phyloP scores from a whole-genome alignment of 2,329 filamentous ascomycete species.

The Phyllosticta paracitricarpa region DNA sequence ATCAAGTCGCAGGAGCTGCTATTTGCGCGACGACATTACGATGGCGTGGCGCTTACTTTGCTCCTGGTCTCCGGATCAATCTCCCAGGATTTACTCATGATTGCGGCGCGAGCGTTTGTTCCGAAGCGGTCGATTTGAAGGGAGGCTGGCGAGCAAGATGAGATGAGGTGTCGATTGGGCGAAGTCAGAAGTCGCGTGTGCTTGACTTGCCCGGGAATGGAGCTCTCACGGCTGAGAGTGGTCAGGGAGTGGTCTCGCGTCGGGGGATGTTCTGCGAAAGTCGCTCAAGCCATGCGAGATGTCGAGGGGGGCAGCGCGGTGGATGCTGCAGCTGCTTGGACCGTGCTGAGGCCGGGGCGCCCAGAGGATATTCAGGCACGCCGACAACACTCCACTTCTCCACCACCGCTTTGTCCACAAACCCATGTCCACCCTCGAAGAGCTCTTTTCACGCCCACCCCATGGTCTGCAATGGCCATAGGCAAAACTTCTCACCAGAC shows the following conservation, averaged over 20 bases:
- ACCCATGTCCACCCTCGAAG: not conserved
- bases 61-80: slow-evolving; percentile 94
- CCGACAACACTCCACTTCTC: not conserved
- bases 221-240: not conserved
- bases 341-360: not conserved
- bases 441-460: no score
- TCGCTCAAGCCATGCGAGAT: not conserved
- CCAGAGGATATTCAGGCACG: not conserved
- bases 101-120: slow-evolving; percentile 13
- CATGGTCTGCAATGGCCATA: no score
- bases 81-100: slow-evolving; percentile 82
- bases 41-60: slow-evolving; percentile 55
- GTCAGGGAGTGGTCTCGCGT: not conserved
- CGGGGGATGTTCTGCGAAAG: not conserved
- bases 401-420: not conserved
- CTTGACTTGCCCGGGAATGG: not conserved
- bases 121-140: not conserved
- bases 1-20: not conserved
- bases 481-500: no score
- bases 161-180: slow-evolving; percentile 1
- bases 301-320: not conserved
- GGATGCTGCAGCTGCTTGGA: not conserved
- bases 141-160: slow-evolving; percentile 2
- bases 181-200: not conserved
- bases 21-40: not conserved